Evolutionary conservation across 768 basidiomycete species (phyloP).

Genomic region (Pisolithus tinctorius): DNA sequence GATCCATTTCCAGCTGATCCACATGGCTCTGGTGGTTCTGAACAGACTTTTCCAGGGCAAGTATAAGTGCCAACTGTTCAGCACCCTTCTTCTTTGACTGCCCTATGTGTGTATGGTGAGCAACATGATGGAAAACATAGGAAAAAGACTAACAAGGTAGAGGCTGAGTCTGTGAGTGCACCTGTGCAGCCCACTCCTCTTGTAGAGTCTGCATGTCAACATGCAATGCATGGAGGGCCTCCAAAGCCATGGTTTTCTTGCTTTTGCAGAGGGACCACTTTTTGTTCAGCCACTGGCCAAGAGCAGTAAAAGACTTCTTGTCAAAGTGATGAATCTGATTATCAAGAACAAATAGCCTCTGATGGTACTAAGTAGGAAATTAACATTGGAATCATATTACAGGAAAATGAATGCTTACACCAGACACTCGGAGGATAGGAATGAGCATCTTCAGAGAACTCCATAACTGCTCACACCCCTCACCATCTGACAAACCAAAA

Average conservation of each 20-base stretch:
- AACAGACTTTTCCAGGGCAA: no score
- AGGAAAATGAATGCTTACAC: conserved; percentile 9
- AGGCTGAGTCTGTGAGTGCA: no score
- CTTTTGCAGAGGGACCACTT: neutral
- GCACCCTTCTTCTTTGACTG: no score
- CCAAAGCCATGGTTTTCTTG: neutral
- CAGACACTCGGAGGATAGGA: conserved; percentile 8
- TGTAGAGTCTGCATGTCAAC: no score
- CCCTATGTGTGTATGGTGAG: no score
- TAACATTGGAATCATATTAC: no score
- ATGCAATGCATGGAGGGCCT: neutral
- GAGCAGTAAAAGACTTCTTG: neutral
- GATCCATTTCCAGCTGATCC: no score
- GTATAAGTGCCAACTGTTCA: no score
- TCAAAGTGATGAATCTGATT: conserved; percentile 2
- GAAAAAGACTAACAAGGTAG: no score
- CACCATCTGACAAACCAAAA: conserved; percentile 29
- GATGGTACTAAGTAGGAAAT: conserved; percentile 5
- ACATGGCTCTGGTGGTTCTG: no score
- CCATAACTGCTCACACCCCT: conserved; percentile 32
- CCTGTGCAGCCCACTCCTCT: no score
- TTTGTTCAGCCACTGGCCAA: conserved; percentile 5
- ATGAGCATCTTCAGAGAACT: conserved; percentile 17
- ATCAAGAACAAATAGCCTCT: conserved; percentile 7
- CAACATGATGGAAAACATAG: no score